Evolutionary conservation across 768 basidiomycete genomes (phyloP), one percentile per base, ranked within the genome.

Genomic region (Amanita inopinata): DNA sequence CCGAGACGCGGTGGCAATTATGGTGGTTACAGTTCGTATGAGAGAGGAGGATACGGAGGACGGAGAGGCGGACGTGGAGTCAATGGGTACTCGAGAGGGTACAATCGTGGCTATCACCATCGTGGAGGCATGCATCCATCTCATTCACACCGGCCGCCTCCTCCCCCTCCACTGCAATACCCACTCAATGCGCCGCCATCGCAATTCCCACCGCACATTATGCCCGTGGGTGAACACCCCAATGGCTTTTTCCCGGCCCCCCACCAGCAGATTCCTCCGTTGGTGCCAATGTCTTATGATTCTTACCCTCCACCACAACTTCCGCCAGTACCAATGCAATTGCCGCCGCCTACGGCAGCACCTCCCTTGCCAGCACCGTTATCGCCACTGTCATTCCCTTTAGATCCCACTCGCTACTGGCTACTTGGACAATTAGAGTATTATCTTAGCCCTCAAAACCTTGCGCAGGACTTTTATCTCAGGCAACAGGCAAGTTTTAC

Each of bases 381-480:
- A 33, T 61, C 73, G 1, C 55, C 56, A 11, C 39, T 77, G 10
- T 51, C 69, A 3, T 80, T 75, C 63, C 70, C 77, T 1, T 56
- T 86, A 9, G 88, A 92, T 53, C 61, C 74, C 17, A 77, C 73
- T 38, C 60, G 78, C 37, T 82, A 71, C 53, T 78, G 74, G 56
- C 65, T 94, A 19, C 71, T 94, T 33, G 81, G 77, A 1, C 85
- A 94, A 60, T 62, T 94, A 39, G 93, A 94, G 61, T 96, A 90
- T 60, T 97, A 94, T 64, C 69, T 97, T 51, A 88, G 89, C 51
- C 69, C 82, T 43, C 81, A 96, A 57, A 96, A 94, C 56, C 70
- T 97, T 64, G 83, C 75, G n/a, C 76, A 80, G 56, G 92, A 97
- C 58, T 71, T 84, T 50, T 94, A 73, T 63, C 66, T 97, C 25